Conservation (phyloP, 2,329 filamentous ascomycete genomes). For the Verticillium tricorpus region DNA sequence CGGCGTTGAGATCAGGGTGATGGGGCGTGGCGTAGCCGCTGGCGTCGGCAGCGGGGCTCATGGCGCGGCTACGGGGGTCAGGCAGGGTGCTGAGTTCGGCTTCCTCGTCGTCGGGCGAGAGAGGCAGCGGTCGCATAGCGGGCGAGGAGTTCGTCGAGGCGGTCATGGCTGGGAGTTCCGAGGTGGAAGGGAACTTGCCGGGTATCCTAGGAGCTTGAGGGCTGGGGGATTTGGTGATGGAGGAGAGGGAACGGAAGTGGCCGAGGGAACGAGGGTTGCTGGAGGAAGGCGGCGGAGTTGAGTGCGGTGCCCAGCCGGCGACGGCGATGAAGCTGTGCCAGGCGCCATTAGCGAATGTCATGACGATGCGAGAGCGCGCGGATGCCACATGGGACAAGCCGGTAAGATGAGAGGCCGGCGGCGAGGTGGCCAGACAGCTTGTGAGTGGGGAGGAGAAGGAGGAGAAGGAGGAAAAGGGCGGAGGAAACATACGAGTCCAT, state of each 20-base stretch:
- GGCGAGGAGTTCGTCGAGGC: constrained; percentile 26
- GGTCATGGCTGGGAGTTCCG: constrained; percentile 33
- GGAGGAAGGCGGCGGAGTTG: constrained; percentile 20
- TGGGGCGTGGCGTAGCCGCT: constrained; percentile 29
- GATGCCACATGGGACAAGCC: neutral
- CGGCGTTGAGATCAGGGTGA: constrained; percentile 57
- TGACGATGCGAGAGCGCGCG: neutral
- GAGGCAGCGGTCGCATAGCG: constrained; percentile 28
- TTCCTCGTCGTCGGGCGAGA: constrained; percentile 42
- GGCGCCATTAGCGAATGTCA: constrained; percentile 8
- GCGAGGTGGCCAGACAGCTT: neutral
- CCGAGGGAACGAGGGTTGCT: constrained; percentile 30
- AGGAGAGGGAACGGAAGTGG: constrained; percentile 50
- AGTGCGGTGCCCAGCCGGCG: constrained; percentile 47
- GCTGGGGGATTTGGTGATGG: constrained; percentile 36
- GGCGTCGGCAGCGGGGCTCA: constrained; percentile 38
- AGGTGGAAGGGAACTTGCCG: constrained; percentile 30
- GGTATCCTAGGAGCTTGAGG: constrained; percentile 31
- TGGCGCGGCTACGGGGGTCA: constrained; percentile 53
- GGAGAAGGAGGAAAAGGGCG: neutral
- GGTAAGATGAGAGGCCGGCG: neutral
- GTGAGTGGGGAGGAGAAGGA: neutral
- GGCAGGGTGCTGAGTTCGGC: constrained; percentile 67
- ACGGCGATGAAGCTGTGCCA: constrained; percentile 47
- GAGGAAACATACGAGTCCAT: constrained; percentile 3